Evolutionary conservation across 805 yeast genomes (phyloP).

Genomic region (Candida verbasci): DNA sequence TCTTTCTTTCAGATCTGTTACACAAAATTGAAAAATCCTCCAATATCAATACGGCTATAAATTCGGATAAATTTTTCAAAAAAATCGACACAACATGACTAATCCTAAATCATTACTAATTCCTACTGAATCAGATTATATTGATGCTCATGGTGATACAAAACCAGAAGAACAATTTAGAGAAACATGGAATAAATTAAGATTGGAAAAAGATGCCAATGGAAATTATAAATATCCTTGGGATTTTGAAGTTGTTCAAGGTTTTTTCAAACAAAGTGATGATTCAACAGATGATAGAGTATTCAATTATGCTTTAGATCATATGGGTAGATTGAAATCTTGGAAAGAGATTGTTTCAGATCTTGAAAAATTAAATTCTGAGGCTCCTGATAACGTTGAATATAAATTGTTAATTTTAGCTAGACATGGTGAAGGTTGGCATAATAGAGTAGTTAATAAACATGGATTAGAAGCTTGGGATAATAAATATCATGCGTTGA

Average conservation of each 20-base stretch:
- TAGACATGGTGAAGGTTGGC: conserved; percentile 70
- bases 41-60: neutral
- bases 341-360: conserved; percentile 37
- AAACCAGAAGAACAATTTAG: conserved; percentile 14
- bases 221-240: conserved; percentile 32
- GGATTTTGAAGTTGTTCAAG: conserved; percentile 45
- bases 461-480: conserved; percentile 61
- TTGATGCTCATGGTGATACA: conserved; percentile 28
- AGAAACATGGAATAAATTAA: conserved; percentile 8
- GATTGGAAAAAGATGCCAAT: conserved; percentile 15
- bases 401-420: conserved; percentile 53
- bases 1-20: too few species aligned
- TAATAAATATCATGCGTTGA: conserved; percentile 45
- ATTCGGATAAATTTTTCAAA: too few species aligned
- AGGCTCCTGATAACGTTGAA: conserved; percentile 29
- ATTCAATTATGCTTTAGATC: conserved; percentile 40
- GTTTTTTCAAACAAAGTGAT: conserved; percentile 48
- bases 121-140: conserved; percentile 26
- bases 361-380: conserved; percentile 30
- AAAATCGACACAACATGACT: too few species aligned
- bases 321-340: conserved; percentile 40
- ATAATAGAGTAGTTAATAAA: conserved; percentile 50
- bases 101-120: conserved; percentile 21
- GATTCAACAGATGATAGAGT: conserved; percentile 40
- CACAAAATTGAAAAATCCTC: too few species aligned